A percentile compares a stretch with the other conserved stretches of the same genome.
phyloP scores from a whole-genome alignment of 352 stramenopile species.

The Halophytophthora batemanensis region DNA sequence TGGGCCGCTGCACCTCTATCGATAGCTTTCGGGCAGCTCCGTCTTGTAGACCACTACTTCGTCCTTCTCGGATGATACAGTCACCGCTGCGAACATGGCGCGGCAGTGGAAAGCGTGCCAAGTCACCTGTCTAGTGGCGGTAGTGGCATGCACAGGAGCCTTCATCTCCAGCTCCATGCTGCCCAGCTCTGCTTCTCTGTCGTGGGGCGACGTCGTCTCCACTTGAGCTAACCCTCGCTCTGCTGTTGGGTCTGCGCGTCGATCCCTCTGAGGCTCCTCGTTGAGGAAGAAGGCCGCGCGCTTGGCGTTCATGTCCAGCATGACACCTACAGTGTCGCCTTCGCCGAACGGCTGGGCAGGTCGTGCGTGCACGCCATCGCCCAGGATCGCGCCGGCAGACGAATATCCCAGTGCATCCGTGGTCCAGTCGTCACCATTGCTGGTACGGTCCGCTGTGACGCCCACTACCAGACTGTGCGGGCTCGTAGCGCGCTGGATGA shows the following conservation, averaged over 20 bases:
- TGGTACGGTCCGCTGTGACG: constrained; percentile 23
- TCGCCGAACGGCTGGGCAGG: constrained; percentile 25
- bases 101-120: constrained; percentile 23
- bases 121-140: constrained; percentile 4
- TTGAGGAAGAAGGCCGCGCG: constrained; percentile 46
- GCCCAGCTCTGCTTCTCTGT: constrained; percentile 1
- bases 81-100: constrained; percentile 35
- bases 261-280: constrained; percentile 21
- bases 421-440: constrained; percentile 12
- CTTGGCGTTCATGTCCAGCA: constrained; percentile 44
- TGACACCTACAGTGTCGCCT: constrained; percentile 43
- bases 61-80: constrained; percentile 26
- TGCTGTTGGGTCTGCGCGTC: not conserved
- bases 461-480: constrained; percentile 28
- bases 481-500: constrained; percentile 28
- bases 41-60: constrained; percentile 30
- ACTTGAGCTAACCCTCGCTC: not conserved
- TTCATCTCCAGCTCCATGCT: constrained; percentile 19
- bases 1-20: constrained; percentile 12
- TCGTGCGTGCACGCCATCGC: constrained; percentile 31
- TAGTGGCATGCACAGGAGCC: not conserved
- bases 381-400: constrained; percentile 30
- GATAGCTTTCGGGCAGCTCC: constrained; percentile 22
- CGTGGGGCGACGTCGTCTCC: constrained; percentile 1
- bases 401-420: constrained; percentile 32